Evolutionary conservation across 495 filamentous ascomycete genomes (phyloP), one percentile per base, ranked within the genome.

Genomic region (Aspergillus baeticus): DNA sequence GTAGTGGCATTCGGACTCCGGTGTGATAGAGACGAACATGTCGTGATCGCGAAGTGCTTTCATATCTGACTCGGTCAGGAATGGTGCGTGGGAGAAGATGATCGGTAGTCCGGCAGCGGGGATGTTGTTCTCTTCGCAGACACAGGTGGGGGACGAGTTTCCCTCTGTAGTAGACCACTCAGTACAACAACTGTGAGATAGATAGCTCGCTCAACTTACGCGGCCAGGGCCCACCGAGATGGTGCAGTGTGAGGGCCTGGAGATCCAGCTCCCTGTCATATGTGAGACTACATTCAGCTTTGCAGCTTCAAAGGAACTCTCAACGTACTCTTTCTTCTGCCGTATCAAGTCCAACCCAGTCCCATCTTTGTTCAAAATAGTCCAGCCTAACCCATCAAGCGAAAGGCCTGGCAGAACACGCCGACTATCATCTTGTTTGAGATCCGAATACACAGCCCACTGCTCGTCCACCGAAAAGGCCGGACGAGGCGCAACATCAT

Each of bases 1-100:
- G 48, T 51, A 51, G 31, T 38, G 48, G 34, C 48, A 51, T 51
- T 51, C 48, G 31, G 48, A 51, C 21, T 51, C 48, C 6, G 48
- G 48, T 2, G 48, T 51, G 34, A 51, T 51, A 33, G 48, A 51
- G 48, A 51, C 36, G 34, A 51, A 51, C 17, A 39, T 18, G 34
- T 51, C 18, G 11, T 51, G 31, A 5, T 51, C 11, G 3, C 48
- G 48, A 1, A 51, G 33, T 7, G 22, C 10, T 22, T 51, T 17
- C 31, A 37, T 34, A 33, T 51, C 48, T 0, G 48, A 51, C 1
- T 36, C 31, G 15, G 48, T 51, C 1, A 51, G 48, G 17, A 51
- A 51, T 3, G 48, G 20, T 3, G 48, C 33, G 8, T 51, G 48
- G 6, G 48, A 51, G 33, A 51, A 36, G 2, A 51, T 51, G 17